These are phyloP conservation scores for Pseudogymnoascus sp. DNA, from an alignment of 2,329 filamentous ascomycete genomes.

Conservation along the genomic window DNA sequence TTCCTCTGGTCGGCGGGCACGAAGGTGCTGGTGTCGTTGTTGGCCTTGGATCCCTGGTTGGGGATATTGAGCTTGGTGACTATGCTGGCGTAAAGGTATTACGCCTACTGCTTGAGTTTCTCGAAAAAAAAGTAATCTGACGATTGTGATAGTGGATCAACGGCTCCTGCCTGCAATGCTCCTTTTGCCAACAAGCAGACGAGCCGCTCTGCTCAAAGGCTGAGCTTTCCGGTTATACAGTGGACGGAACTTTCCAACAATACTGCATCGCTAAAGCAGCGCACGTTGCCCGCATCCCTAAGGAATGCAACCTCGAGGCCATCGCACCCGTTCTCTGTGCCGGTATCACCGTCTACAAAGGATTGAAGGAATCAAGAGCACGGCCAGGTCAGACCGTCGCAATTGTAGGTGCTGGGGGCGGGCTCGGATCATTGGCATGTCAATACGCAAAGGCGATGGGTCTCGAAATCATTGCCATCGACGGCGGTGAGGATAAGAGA, in stretches of 20 bases:
- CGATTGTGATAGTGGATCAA: conserved; percentile 61
- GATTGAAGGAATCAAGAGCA: conserved; percentile 74
- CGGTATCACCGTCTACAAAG: conserved; percentile 85
- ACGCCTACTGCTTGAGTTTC: background rate
- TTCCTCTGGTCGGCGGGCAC: conserved; percentile 78
- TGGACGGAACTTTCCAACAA: conserved; percentile 90
- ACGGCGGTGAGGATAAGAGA: conserved; percentile 75
- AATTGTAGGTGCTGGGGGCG: conserved; percentile 80
- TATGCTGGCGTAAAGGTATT: conserved; percentile 67
- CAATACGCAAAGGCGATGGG: conserved; percentile 94
- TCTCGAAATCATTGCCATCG: conserved; percentile 71
- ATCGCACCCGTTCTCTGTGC: conserved; percentile 80
- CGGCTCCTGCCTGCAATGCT: conserved; percentile 74
- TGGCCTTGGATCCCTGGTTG: conserved; percentile 67
- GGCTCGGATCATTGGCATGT: conserved; percentile 69
- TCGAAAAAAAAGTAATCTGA: background rate
- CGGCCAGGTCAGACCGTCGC: conserved; percentile 71
- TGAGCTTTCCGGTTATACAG: conserved; percentile 79
- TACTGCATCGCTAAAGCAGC: conserved; percentile 83
- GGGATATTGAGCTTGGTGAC: conserved; percentile 74
- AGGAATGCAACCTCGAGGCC: conserved; percentile 67
- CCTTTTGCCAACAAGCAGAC: conserved; percentile 73
- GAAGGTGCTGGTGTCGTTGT: conserved; percentile 79
- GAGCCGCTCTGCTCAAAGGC: conserved; percentile 76
- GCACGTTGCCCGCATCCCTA: conserved; percentile 80